Base-by-base conservation (phyloP, 1,284 basidiomycete genomes). In the Cryptococcus sp. region DNA sequence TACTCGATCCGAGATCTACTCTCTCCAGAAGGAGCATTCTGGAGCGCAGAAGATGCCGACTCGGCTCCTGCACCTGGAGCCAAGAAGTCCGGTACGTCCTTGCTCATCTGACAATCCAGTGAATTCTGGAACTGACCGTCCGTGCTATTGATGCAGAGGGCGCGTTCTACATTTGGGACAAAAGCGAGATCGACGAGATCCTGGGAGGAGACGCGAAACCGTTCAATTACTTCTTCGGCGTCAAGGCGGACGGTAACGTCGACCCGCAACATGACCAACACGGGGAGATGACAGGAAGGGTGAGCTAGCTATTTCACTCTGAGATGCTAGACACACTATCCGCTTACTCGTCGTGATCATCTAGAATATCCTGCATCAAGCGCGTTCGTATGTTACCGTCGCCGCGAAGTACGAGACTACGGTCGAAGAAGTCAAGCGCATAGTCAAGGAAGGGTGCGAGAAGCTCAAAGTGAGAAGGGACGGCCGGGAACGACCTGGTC, bases 1-100 rank as follows among this genome's bases (percentile, higher is more conserved):
- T 82, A 82, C 66, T 67, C 72, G 11, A 58, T 75, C 10, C 69
- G 76, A 15, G 75, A 80, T 59, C 71, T 82, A 15, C 63, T 60
- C 13, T 77, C 71, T 61, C 69, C 71, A 3, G 65, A 72, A 46
- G 80, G 79, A 22, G 81, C 73, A 2, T 80, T 82, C 63, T 82
- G 74, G 66, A 76, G 78, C 42, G 80, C 81, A 1, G 81, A 82
- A 59, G 81, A 82, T 61, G 81, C 81, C 5, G 81, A 82, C 55
- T 80, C 79, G 4, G 70, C 80, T 23, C 52, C 52, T 35, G 45
- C 16, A 11, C 45, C 47, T 17, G 64, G 62, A 16, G 66, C 49
- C 7, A 66, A 62, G 50, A 67, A 65, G 49, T 54, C 60, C 44
- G 68, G 65, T 66, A 44, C 15, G 58, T 56, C n/a, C 11, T 5